phyloP scores from a whole-genome alignment of 768 basidiomycete genomes.

The Calvatia gigantea region DNA sequence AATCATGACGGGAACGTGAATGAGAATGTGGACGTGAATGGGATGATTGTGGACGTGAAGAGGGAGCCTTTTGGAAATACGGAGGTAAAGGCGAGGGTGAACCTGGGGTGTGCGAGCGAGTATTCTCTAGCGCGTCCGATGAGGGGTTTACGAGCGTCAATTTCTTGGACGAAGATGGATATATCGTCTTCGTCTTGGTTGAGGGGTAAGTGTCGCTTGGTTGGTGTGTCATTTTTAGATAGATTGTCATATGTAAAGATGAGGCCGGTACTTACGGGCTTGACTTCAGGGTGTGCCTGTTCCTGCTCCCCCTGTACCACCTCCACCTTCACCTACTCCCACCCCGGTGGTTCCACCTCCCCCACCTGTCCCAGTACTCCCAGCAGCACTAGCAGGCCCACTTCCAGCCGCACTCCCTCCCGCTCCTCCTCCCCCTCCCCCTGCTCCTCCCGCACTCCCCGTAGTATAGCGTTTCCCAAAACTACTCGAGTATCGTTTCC shows the following conservation, averaged over 20 bases:
- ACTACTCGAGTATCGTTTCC: slow-evolving; percentile 74
- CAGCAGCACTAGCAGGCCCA: slow-evolving; percentile 26
- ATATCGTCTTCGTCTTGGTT: slow-evolving; percentile 74
- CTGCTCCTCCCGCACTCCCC: slow-evolving; percentile 20
- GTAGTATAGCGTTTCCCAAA: slow-evolving; percentile 68
- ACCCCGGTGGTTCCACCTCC: slow-evolving; percentile 10
- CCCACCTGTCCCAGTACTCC: slow-evolving; percentile 14
- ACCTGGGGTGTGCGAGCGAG: neutral
- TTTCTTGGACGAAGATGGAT: slow-evolving; percentile 74
- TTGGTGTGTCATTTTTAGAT: no score
- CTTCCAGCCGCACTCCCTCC: neutral
- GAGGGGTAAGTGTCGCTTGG: slow-evolving; percentile 17
- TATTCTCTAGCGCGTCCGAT: slow-evolving; percentile 29
- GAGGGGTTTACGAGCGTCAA: slow-evolving; percentile 67
- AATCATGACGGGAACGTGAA: neutral
- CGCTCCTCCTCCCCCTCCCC: neutral
- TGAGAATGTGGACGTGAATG: neutral
- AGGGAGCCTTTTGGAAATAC: neutral
- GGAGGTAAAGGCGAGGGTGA: neutral
- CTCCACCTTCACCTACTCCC: slow-evolving; percentile 13
- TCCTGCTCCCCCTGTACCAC: slow-evolving; percentile 9
- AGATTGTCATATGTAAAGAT: neutral
- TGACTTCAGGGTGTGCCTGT: neutral
- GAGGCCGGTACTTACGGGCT: neutral
- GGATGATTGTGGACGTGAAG: neutral